A percentile compares a stretch with the other conserved stretches of the same genome.
These are phyloP conservation scores for Teratosphaeria zuluensis DNA, from an alignment of 2,329 filamentous ascomycete genomes.

Conservation along the genomic window DNA sequence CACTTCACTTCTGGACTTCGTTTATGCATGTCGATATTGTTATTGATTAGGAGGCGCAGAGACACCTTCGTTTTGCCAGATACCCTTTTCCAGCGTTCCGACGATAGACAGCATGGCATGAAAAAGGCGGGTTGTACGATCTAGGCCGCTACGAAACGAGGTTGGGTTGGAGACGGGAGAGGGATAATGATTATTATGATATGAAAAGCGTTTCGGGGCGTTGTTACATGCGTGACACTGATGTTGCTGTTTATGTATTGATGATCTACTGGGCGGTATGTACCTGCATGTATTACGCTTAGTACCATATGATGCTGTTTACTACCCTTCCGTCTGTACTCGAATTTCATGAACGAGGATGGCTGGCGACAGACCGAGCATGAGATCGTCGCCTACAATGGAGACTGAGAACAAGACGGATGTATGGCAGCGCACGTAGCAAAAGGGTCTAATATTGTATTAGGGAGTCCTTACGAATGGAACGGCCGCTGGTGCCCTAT, in stretches of 20 bases:
- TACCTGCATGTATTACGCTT: not conserved
- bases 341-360: no score
- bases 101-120: constrained; percentile 8
- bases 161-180: not conserved
- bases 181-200: not conserved
- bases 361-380: no score
- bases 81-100: constrained; percentile 19
- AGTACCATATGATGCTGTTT: not conserved
- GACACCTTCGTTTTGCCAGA: constrained; percentile 12
- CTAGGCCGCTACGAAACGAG: constrained; percentile 1
- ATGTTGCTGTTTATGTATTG: not conserved
- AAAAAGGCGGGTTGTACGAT: not conserved
- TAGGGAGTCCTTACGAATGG: no score
- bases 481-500: no score
- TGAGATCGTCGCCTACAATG: no score
- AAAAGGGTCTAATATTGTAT: no score
- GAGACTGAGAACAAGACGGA: no score
- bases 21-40: not conserved
- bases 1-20: not conserved
- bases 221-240: not conserved
- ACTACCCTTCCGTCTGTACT: no score
- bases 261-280: not conserved
- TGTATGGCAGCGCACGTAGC: no score
- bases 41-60: constrained; percentile 7
- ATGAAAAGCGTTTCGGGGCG: not conserved